phyloP scores from a whole-genome alignment of 1,284 basidiomycete genomes.

The Porogramme epimiltina region DNA sequence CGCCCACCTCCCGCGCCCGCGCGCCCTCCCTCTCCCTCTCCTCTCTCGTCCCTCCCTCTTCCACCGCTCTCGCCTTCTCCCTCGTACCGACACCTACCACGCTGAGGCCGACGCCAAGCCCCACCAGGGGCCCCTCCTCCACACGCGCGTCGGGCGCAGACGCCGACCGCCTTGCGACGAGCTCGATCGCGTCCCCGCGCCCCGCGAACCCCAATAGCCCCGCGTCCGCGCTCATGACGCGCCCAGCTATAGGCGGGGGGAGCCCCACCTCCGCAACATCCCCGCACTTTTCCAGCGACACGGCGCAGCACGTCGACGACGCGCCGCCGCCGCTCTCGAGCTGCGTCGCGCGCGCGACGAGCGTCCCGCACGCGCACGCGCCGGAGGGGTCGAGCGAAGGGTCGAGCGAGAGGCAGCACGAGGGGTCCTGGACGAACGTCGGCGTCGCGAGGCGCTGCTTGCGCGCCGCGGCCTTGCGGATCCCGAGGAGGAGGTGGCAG shows the following conservation, averaged over 20 bases:
- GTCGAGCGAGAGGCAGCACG: too few species aligned
- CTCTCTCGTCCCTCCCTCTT: neutral
- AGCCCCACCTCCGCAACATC: too few species aligned
- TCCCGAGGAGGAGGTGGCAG: slow-evolving; percentile 17
- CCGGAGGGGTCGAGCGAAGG: too few species aligned
- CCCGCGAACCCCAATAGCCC: neutral
- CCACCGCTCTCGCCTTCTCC: neutral
- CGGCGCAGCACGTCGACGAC: too few species aligned
- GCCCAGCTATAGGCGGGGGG: neutral
- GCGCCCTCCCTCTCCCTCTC: neutral
- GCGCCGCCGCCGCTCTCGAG: too few species aligned
- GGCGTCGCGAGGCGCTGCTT: slow-evolving; percentile 5
- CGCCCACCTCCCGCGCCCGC: neutral
- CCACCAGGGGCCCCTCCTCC: too few species aligned
- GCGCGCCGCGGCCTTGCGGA: slow-evolving; percentile 16
- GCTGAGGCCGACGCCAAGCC: neutral
- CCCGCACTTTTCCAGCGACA: too few species aligned
- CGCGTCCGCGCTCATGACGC: neutral
- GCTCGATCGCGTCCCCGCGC: neutral
- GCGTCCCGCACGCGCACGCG: too few species aligned
- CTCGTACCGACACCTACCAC: neutral
- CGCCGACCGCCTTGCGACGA: neutral
- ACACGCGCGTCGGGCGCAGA: neutral
- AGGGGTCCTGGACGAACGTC: neutral
- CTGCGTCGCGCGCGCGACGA: too few species aligned